Evolutionary conservation across 2,329 filamentous ascomycete species (phyloP), one percentile per base, ranked within the genome.

Genomic region (Colletotrichum nymphaeae): DNA sequence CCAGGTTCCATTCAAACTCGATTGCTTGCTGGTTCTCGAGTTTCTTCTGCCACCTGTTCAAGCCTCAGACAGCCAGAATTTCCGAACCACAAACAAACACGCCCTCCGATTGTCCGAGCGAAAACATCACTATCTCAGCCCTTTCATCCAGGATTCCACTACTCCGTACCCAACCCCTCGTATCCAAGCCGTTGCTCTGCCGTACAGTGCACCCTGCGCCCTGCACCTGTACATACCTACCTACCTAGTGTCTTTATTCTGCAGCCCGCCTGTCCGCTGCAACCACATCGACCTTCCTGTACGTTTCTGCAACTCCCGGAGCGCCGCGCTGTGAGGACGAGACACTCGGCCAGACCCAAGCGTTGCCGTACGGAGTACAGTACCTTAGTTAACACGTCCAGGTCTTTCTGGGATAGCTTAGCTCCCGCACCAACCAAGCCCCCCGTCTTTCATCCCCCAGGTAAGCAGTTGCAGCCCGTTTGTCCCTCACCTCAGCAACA

Each of bases 321-420:
- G 57, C 35, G 49, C 24, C 42, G 42, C 19, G 37, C 37, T 35
- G 32, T 35, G 42, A 14, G 28, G 32, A 55, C 69, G 69, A 71
- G 69, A 71, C 69, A 58, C 53, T 59, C 65, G 69, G 69, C 58
- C 57, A 69, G 49, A 72, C 65, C 49, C 26, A 32, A 53, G 42
- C 42, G 26, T 63, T 35, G 16, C 32, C 4, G 32, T 35, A 35
- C 32, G 32, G 32, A 35, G 32, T 1, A 52, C 37, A 5, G 37
- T 7, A 11, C 37, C 35, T 42, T 28, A n/a, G 58, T n/a, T 49
- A n/a, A 49, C 42, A 63, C 57, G 24, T 64, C 52, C 42, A 63
- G 57, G 24, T 64, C 57, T 42, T 63, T 46, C 42, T 8, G 58
- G 35, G 42, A n/a, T 53, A 12, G 42, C 19, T 49, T 49, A 49